Percentiles rank a stretch among this genome's conserved stretches.
phyloP scores from a whole-genome alignment of 192 early-diverging fungal species.

The Glomus cerebriforme region DNA sequence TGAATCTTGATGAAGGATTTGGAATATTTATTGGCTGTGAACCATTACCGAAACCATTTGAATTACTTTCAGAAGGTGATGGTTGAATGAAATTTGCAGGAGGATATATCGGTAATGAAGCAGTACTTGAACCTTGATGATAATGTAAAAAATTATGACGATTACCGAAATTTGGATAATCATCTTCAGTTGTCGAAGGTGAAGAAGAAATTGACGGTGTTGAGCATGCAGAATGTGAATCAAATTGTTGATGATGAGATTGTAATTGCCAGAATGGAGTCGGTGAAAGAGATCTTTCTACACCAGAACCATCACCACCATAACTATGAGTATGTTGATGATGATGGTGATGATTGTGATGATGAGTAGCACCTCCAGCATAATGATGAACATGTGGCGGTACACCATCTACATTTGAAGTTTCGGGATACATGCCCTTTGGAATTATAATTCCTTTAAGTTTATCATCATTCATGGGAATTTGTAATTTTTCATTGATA shows the following conservation, averaged over 20 bases:
- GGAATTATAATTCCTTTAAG: slow-evolving; percentile 71
- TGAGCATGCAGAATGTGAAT: slow-evolving; percentile 29
- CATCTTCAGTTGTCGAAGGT: slow-evolving; percentile 30
- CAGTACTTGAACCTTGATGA: neutral
- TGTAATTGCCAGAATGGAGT: slow-evolving; percentile 25
- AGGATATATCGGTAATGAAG: slow-evolving; percentile 24
- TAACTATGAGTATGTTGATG: slow-evolving; percentile 24
- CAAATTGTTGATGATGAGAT: slow-evolving; percentile 24
- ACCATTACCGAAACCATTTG: neutral
- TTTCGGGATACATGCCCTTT: slow-evolving; percentile 85
- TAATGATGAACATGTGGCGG: slow-evolving; percentile 14
- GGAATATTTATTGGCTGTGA: slow-evolving; percentile 31
- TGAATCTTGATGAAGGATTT: slow-evolving; percentile 6
- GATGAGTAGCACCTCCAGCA: neutral
- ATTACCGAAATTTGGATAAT: slow-evolving; percentile 7
- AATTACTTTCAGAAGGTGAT: neutral
- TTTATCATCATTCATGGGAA: slow-evolving; percentile 66
- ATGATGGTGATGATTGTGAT: slow-evolving; percentile 18
- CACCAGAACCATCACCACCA: neutral
- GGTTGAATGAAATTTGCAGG: slow-evolving; percentile 31
- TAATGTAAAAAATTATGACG: slow-evolving; percentile 10
- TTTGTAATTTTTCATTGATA: slow-evolving; percentile 61
- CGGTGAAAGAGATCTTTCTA: slow-evolving; percentile 24
- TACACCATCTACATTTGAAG: slow-evolving; percentile 34
- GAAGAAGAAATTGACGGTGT: slow-evolving; percentile 31